Conservation (phyloP, 2,329 filamentous ascomycete species). For the Pestalotiopsis sp. region DNA sequence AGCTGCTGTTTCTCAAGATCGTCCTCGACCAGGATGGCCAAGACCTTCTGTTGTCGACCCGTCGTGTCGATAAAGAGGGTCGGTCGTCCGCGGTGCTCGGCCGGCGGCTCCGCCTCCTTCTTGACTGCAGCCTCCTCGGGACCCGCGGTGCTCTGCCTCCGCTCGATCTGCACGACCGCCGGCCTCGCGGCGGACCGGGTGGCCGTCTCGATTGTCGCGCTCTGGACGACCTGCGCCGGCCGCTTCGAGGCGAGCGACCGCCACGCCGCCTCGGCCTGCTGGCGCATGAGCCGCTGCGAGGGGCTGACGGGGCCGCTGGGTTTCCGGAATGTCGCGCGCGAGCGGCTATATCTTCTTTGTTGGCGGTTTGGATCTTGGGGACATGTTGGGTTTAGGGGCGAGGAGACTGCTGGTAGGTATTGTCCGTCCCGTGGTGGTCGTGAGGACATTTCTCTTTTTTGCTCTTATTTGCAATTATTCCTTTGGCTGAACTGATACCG, state of each 20-base stretch:
- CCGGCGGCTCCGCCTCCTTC: not conserved
- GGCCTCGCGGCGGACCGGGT: not conserved
- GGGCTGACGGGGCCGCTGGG: constrained; percentile 35
- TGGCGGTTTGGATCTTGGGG: constrained; percentile 5
- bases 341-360: constrained; percentile 12
- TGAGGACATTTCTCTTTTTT: not conserved
- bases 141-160: not conserved
- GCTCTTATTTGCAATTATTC: not conserved
- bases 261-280: constrained; percentile 44
- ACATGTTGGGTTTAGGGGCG: constrained; percentile 25
- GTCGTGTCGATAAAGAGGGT: not conserved
- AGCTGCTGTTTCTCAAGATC: constrained; percentile 25
- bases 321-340: constrained; percentile 16
- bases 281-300: constrained; percentile 41
- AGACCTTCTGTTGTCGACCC: not conserved
- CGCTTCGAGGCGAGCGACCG: not conserved
- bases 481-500: fast-evolving
- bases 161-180: not conserved
- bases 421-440: not conserved
- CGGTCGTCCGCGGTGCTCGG: not conserved
- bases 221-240: not conserved
- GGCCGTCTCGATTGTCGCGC: not conserved
- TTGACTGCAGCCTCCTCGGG: not conserved
- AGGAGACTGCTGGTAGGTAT: constrained; percentile 21
- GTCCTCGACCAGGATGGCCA: constrained; percentile 3